phyloP scores from a whole-genome alignment of 495 filamentous ascomycete genomes.

The Lophium mytilinum region DNA sequence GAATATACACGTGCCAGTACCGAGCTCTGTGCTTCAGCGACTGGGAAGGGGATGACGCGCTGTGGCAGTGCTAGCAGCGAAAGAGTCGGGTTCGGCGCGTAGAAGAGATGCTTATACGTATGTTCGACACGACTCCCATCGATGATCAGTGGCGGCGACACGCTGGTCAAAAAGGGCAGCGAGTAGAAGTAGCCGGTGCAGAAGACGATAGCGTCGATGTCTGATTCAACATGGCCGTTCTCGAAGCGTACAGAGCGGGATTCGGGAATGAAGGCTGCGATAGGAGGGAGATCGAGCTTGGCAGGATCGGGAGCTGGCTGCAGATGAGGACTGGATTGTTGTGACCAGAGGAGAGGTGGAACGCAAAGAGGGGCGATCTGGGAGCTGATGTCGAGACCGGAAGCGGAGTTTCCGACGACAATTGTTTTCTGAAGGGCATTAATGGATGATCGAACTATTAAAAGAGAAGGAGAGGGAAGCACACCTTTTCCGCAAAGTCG shows the following conservation, averaged over 20 bases:
- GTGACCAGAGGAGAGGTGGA: slow-evolving; percentile 47
- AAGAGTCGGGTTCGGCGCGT: slow-evolving; percentile 65
- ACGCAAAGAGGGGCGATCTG: slow-evolving; percentile 55
- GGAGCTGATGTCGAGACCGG: slow-evolving; percentile 68
- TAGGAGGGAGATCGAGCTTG: slow-evolving; percentile 51
- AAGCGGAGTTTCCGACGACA: slow-evolving; percentile 70
- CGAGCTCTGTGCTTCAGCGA: slow-evolving; percentile 70
- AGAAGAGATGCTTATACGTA: slow-evolving; percentile 71
- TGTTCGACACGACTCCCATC: slow-evolving; percentile 61
- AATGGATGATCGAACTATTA: neutral
- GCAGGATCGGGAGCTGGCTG: slow-evolving; percentile 18
- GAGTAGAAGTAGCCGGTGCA: slow-evolving; percentile 70
- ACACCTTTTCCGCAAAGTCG: slow-evolving; percentile 44
- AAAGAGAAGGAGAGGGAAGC: neutral
- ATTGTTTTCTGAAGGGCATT: slow-evolving; percentile 46
- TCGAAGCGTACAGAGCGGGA: slow-evolving; percentile 45
- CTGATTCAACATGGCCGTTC: slow-evolving; percentile 46
- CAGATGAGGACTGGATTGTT: slow-evolving; percentile 38
- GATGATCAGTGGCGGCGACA: slow-evolving; percentile 52
- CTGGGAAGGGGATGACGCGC: slow-evolving; percentile 74
- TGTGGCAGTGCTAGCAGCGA: slow-evolving; percentile 68
- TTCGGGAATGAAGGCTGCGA: slow-evolving; percentile 47
- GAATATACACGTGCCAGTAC: slow-evolving; percentile 70
- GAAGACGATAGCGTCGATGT: slow-evolving; percentile 62
- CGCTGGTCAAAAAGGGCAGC: slow-evolving; percentile 57